Evolutionary conservation across 2,329 filamentous ascomycete species (phyloP), one percentile per base, ranked within the genome.

Genomic region (Leptoxyphium fumago): DNA sequence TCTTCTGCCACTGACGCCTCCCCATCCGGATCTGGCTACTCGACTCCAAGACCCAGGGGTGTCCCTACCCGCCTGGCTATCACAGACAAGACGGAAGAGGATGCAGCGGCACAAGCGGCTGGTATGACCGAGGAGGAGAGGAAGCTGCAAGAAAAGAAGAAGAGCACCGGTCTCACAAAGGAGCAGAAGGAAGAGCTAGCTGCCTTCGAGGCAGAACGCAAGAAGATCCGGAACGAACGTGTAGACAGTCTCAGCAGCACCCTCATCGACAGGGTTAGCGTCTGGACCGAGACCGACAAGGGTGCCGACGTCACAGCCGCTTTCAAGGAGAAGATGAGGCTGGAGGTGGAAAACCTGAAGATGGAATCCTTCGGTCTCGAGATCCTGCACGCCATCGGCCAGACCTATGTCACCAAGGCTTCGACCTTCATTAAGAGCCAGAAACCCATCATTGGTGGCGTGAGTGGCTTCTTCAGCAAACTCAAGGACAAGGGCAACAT

Each of bases 361-460:
- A 98, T 98, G 86, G 91, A 98, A 67, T 93, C 84, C 0, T 98
- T 98, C 55, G 91, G 91, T 42, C 73, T 98, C 38, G 91, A 98
- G 55, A 96, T 96, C 54, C 72, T 95, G 41, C 89, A 96, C 63
- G 88, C 91, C 39, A 93, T 98, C 56, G 91, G 91, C 13, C 74
- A 83, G 53, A 94, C 86, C 3, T 98, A 98, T 64, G 67, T 91
- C 26, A 78, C 80, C 62, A 96, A 96, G 66, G 85, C 82, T 2
- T 84, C 83, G 1, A 81, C 80, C 1, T 81, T 95, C 59, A 73
- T 98, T 52, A 94, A 94, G 63, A 89, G 82, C 41, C 91, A 98
- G 62, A 96, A 96, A 65, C 93, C 94, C 68, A 79, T 98, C 39
- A 62, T 63, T 30, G 60, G 60, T 46, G 91, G 91, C 45, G 91